Evolutionary conservation across 1,284 basidiomycete genomes (phyloP), one percentile per base, ranked within the genome.

Genomic region (Malassezia globosa): DNA sequence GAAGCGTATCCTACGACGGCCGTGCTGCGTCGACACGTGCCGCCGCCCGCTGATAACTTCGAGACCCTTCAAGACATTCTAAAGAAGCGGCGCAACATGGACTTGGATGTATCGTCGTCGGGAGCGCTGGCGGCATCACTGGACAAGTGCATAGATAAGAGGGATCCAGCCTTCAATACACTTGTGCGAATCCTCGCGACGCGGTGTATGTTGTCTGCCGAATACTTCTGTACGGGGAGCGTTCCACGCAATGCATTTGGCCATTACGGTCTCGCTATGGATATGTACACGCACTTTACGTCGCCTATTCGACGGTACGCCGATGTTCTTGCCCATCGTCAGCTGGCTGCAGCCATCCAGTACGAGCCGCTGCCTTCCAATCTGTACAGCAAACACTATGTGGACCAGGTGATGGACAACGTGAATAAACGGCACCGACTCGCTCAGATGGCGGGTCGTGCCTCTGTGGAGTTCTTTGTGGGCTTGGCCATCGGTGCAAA

Each of bases 171-270:
- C 3, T 96, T 97, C 77, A 97, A 97, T 70, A 97, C 89, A 0
- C 80, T 97, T 11, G 90, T 97, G 38, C 82, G 94, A 37, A 96
- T 99, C 73, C 96, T 99, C 89, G 90, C 94, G 1, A 97, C 94
- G 1, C 78, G 94, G 16, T 97, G 94, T 72, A 96, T 99, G 94
- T 77, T 96, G 16, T 84, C 89, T 0, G 94, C 94, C 23, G 94
- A 97, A 72, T 97, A 99, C 73, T 96, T 97, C 74, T 89, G 87
- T 69, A 85, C 89, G 0, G 94, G 94, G 7, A 88, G 85, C 60
- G 88, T 96, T 4, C 81, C 83, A 0, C 81, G 84, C 51, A 89
- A 95, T 62, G 84, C 87, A 0, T 99, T 95, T 70, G 83, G 85
- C 1, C 94, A 97, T 73, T 97, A 99, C 70, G 94, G 94, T 46